These are phyloP conservation scores for Aureobasidium sp. DNA, from an alignment of 2,329 filamentous ascomycete genomes.

Conservation along the genomic window DNA sequence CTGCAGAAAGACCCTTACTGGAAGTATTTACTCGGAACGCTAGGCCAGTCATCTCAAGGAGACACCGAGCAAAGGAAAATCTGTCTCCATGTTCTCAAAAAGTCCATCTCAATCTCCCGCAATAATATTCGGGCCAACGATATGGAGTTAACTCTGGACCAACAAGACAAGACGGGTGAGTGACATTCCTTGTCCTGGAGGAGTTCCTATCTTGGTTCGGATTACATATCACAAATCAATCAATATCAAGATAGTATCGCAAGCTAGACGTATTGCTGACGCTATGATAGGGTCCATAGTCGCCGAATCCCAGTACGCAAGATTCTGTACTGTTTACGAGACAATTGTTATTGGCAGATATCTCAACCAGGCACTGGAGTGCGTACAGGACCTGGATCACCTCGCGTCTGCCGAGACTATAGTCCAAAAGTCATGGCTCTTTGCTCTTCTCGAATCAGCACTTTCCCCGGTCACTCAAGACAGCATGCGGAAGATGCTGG, in stretches of 20 bases:
- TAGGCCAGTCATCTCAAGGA: constrained; percentile 28
- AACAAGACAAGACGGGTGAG: constrained; percentile 18
- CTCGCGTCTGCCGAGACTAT: constrained; percentile 28
- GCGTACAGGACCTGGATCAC: constrained; percentile 34
- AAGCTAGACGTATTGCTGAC: not conserved
- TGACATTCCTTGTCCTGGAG: not conserved
- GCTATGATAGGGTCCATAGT: not conserved
- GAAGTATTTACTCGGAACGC: constrained; percentile 30
- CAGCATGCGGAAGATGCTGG: constrained; percentile 38
- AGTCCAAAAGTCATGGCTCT: constrained; percentile 33
- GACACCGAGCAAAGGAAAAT: constrained; percentile 40
- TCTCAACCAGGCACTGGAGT: constrained; percentile 40
- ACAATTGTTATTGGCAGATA: constrained; percentile 42
- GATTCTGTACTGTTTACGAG: constrained; percentile 39
- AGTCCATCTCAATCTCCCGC: constrained; percentile 27
- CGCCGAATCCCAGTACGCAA: constrained; percentile 30
- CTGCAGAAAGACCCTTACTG: constrained; percentile 31
- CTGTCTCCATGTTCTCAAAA: constrained; percentile 37
- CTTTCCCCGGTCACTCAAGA: constrained; percentile 36
- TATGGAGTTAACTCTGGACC: constrained; percentile 8
- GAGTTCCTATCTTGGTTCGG: not conserved
- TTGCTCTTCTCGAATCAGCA: constrained; percentile 34
- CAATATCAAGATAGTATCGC: not conserved
- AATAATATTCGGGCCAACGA: constrained; percentile 12
- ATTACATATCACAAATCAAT: not conserved